A percentile compares a stretch with the other conserved stretches of the same genome.
phyloP scores from a whole-genome alignment of 2,329 filamentous ascomycete genomes.

The Monilinia polystroma region DNA sequence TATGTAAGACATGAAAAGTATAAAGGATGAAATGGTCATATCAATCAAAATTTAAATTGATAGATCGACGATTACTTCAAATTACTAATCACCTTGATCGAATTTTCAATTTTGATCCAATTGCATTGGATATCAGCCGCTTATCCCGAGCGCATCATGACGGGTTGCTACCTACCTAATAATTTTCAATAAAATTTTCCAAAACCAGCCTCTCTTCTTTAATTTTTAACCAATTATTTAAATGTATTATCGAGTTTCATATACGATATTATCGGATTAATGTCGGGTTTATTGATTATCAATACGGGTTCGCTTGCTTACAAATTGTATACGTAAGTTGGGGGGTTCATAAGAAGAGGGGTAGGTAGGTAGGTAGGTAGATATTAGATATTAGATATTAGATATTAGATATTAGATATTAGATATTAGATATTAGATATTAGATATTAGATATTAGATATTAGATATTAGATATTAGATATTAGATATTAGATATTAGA shows the following conservation, averaged over 20 bases:
- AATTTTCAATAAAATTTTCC: neutral
- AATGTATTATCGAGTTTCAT: neutral
- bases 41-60: neutral
- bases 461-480: too few relatives aligned
- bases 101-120: neutral
- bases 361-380: too few relatives aligned
- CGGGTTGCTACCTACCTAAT: neutral
- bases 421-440: too few relatives aligned
- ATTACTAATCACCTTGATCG: too few relatives aligned
- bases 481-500: too few relatives aligned
- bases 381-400: too few relatives aligned
- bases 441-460: too few relatives aligned
- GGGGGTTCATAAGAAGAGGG: neutral
- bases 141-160: constrained; percentile 7
- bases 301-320: neutral
- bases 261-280: neutral
- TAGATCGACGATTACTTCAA: neutral
- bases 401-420: too few relatives aligned
- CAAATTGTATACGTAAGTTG: neutral
- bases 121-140: constrained; percentile 1
- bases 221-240: neutral
- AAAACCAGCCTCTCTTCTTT: constrained; percentile 5
- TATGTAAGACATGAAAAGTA: too few relatives aligned
- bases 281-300: neutral
- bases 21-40: neutral